Base-by-base conservation (phyloP, 495 filamentous ascomycete genomes). In the Aspergillus steynii region DNA sequence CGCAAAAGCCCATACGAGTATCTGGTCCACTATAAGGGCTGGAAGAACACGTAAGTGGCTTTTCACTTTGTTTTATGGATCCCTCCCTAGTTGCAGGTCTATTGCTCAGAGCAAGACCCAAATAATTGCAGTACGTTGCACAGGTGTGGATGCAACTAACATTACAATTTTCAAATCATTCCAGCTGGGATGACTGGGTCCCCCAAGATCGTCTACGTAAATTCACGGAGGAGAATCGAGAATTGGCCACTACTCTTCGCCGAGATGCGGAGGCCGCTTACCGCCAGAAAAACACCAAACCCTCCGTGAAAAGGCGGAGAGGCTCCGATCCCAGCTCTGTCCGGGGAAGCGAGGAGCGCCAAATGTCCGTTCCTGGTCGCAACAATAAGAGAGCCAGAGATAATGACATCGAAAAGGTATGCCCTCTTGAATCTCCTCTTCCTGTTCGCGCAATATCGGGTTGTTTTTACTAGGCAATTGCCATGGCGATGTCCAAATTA, bases 181-280 rank as follows among this genome's bases (percentile, higher is more conserved):
- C 45, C 65, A 91, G 90, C 50, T 99, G 95, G 95, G 95, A 99
- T 79, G 95, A 99, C 80, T 98, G 94, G 93, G 95, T 98, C 46
- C 87, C 91, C 8, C 87, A 94, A 73, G 95, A 98, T 73, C 92
- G 95, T 56, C 87, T 99, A 14, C 88, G 94, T 59, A 97, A 97
- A 80, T 88, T 91, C 74, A 96, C 87, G 42, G 92, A 96, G 45
- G 95, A 98, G 77, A 97, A 98, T 74, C 88, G 89, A 68, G 90
- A 92, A 63, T 83, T 96, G 7, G 92, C 92, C 12, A 71, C 74
- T 53, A 78, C 75, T 50, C 68, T 81, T 31, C 77, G 77, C 34
- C 73, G 77, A 50, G 77, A 81, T 48, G 74, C 74, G 9, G 76
- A 79, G 52, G 73, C 74, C 25, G 68, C 76, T 1, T 68, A 74